phyloP scores from a whole-genome alignment of 225 moss, liverwort and hornwort species.

The Neckera pumila region DNA sequence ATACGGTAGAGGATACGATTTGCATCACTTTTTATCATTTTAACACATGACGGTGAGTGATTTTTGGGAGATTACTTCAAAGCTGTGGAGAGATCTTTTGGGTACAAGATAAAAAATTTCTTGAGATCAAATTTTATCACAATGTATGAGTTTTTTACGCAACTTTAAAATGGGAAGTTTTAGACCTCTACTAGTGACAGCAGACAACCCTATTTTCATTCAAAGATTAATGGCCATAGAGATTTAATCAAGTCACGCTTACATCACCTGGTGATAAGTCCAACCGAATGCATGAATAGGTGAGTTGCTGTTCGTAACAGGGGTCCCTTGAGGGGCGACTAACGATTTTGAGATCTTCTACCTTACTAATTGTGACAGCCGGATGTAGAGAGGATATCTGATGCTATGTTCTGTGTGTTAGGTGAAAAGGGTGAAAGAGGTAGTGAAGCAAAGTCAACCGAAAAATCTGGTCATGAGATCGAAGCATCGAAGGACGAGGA shows the following conservation, averaged over 20 bases:
- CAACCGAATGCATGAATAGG: not conserved
- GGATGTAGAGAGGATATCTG: not conserved
- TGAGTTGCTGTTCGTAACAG: not conserved
- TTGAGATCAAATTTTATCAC: not conserved
- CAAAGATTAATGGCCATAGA: not conserved
- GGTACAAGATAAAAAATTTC: not conserved
- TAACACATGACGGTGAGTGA: too few relatives aligned
- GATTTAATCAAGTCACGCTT: not conserved
- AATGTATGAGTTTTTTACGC: not conserved
- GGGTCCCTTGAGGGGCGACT: not conserved
- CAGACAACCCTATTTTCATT: not conserved
- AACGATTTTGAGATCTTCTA: not conserved
- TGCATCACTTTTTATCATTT: not conserved
- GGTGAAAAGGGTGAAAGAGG: conserved; percentile 20
- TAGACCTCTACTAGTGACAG: not conserved
- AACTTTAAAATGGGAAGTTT: not conserved
- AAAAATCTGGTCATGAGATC: conserved; percentile 8
- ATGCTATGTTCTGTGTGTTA: not conserved
- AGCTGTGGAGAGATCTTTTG: not conserved
- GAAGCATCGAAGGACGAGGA: conserved; percentile 19
- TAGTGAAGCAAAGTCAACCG: conserved; percentile 8
- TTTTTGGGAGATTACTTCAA: not conserved
- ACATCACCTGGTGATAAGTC: not conserved
- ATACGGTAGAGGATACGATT: not conserved
- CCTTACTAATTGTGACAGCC: not conserved